Evolutionary conservation across 2,329 filamentous ascomycete species (phyloP).

Genomic region (Fusarium graminum): DNA sequence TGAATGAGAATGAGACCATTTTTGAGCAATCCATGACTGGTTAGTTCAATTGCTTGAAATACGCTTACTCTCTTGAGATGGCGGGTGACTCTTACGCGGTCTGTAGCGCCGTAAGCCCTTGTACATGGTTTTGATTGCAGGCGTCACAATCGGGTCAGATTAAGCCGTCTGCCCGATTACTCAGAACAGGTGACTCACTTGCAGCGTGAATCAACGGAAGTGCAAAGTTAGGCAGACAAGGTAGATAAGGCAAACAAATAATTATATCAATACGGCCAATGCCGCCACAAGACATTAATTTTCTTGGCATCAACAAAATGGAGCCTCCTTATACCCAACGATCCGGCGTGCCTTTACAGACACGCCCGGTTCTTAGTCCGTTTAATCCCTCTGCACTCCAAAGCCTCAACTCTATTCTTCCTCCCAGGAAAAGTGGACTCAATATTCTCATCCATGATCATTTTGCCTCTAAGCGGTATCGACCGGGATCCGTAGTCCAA

Average conservation of each 20-base stretch:
- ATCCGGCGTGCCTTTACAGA: constrained; percentile 26
- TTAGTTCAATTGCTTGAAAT: background rate
- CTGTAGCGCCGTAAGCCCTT: background rate
- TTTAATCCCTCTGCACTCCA: constrained; percentile 23
- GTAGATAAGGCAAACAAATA: constrained; percentile 9
- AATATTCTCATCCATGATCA: constrained; percentile 15
- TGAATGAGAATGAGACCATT: background rate
- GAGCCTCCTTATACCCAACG: constrained; percentile 22
- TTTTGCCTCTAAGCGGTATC: constrained; percentile 28
- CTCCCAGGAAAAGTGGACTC: constrained; percentile 10
- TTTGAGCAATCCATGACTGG: background rate
- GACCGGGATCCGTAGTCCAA: constrained; percentile 12
- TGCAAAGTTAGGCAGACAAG: background rate
- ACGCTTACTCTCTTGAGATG: constrained; percentile 10
- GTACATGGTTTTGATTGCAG: background rate
- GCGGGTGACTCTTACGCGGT: constrained; percentile 18
- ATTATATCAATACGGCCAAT: constrained; percentile 5
- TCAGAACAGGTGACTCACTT: constrained; percentile 15
- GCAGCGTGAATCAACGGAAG: background rate
- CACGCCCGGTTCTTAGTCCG: constrained; percentile 20
- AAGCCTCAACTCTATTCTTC: constrained; percentile 8
- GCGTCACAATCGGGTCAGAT: constrained; percentile 10
- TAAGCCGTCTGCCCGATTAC: constrained; percentile 12
- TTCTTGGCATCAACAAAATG: constrained; percentile 4
- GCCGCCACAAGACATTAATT: constrained; percentile 2